phyloP scores from a whole-genome alignment of 306 rosid genomes.

The Cicer bijugum region DNA sequence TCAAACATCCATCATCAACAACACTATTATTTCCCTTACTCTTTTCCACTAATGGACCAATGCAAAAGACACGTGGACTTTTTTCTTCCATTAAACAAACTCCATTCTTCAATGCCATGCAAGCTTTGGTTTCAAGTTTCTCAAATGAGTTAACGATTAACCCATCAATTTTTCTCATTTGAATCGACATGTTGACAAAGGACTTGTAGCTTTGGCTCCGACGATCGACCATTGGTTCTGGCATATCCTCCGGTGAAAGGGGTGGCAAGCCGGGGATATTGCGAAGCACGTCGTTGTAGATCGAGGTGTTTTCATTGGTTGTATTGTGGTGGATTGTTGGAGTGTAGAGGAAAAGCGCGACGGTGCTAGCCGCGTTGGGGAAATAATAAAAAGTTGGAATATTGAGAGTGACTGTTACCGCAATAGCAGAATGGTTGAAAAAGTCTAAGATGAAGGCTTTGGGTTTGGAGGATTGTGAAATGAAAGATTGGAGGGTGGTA shows the following conservation, averaged over 20 bases:
- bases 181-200: slow-evolving; percentile 24
- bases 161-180: slow-evolving; percentile 42
- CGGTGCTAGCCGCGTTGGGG: slow-evolving; percentile 46
- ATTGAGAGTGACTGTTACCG: slow-evolving; percentile 34
- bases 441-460: slow-evolving; percentile 57
- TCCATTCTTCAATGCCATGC: slow-evolving; percentile 50
- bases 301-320: slow-evolving; percentile 21
- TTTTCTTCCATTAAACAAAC: not conserved
- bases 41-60: slow-evolving; percentile 50
- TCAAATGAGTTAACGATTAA: slow-evolving; percentile 52
- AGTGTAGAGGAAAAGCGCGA: slow-evolving; percentile 11
- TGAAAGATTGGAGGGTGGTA: slow-evolving; percentile 34
- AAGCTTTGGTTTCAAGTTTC: slow-evolving; percentile 41
- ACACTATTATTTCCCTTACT: not conserved
- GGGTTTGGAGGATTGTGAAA: slow-evolving; percentile 6
- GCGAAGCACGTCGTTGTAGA: not conserved
- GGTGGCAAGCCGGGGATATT: slow-evolving; percentile 46
- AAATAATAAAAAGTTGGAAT: slow-evolving; percentile 51
- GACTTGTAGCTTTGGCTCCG: slow-evolving; percentile 39
- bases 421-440: slow-evolving; percentile 45
- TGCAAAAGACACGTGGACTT: slow-evolving; percentile 42
- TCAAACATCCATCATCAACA: slow-evolving; percentile 38
- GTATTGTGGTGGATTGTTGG: slow-evolving; percentile 39
- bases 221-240: slow-evolving; percentile 42
- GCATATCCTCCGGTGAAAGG: slow-evolving; percentile 29